These are phyloP conservation scores for Xylaria sp. DNA, from an alignment of 2,329 filamentous ascomycete species.

Conservation along the genomic window DNA sequence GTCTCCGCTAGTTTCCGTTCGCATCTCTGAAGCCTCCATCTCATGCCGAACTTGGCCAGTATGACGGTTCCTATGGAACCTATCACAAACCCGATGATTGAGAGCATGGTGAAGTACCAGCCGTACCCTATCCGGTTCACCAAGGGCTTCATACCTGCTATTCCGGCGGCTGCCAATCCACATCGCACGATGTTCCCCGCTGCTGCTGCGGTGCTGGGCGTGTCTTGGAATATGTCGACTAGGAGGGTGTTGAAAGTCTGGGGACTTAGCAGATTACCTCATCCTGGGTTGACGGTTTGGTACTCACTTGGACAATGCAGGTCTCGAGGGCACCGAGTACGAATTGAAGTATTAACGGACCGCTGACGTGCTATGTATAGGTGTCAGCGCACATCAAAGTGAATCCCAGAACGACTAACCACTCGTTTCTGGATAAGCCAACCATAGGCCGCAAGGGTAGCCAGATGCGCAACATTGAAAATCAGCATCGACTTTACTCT, in stretches of 20 bases:
- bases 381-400: neutral
- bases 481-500: neutral
- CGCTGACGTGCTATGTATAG: conserved; percentile 2
- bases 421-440: conserved; percentile 8
- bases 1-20: neutral
- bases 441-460: conserved; percentile 4
- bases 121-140: conserved; percentile 1
- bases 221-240: neutral
- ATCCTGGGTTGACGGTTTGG: neutral
- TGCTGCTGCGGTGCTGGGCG: neutral
- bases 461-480: conserved; percentile 3
- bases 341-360: conserved; percentile 6
- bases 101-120: conserved; percentile 6
- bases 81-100: neutral
- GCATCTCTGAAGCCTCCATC: conserved; percentile 2
- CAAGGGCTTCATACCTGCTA: conserved; percentile 2
- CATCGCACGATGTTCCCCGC: neutral
- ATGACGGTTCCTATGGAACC: neutral
- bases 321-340: conserved; percentile 3
- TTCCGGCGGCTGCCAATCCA: neutral
- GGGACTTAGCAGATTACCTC: neutral
- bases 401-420: neutral
- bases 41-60: conserved; percentile 1
- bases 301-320: conserved; percentile 5
- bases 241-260: neutral